Percentiles rank a stretch among this genome's conserved stretches.
These are phyloP conservation scores for Russula compacta DNA, from an alignment of 768 basidiomycete species.

Conservation along the genomic window DNA sequence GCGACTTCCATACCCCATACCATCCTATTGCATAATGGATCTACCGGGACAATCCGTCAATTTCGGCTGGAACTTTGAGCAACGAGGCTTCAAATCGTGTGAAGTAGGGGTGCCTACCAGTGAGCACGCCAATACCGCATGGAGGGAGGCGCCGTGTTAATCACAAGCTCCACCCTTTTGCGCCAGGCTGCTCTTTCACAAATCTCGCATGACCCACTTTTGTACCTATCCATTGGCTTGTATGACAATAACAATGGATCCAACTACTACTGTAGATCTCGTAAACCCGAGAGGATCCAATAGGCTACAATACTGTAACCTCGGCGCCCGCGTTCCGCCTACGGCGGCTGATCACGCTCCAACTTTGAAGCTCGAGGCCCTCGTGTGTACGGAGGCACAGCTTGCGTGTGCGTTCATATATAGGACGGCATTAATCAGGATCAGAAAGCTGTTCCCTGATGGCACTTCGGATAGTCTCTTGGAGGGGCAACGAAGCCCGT, in stretches of 20 bases:
- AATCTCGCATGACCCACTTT: neutral
- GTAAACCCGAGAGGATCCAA: neutral
- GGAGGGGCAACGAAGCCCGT: neutral
- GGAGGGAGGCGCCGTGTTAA: neutral
- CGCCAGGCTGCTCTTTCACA: neutral
- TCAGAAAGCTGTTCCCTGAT: neutral
- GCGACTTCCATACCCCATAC: neutral
- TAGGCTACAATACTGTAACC: neutral
- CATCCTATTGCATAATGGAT: neutral
- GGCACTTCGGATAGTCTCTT: neutral
- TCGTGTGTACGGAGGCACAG: neutral
- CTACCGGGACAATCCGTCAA: neutral
- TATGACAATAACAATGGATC: neutral
- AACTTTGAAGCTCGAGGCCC: neutral
- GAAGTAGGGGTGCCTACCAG: neutral
- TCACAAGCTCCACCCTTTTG: neutral
- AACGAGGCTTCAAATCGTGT: neutral
- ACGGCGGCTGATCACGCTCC: neutral
- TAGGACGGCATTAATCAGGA: neutral
- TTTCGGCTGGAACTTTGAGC: neutral
- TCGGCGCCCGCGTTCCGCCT: neutral
- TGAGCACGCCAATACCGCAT: neutral
- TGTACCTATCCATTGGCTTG: neutral
- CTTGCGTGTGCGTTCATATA: slow-evolving; percentile 2
- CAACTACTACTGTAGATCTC: neutral